Evolutionary conservation across 352 stramenopile genomes (phyloP), one percentile per base, ranked within the genome.

Genomic region (Phytopythium aichiense): DNA sequence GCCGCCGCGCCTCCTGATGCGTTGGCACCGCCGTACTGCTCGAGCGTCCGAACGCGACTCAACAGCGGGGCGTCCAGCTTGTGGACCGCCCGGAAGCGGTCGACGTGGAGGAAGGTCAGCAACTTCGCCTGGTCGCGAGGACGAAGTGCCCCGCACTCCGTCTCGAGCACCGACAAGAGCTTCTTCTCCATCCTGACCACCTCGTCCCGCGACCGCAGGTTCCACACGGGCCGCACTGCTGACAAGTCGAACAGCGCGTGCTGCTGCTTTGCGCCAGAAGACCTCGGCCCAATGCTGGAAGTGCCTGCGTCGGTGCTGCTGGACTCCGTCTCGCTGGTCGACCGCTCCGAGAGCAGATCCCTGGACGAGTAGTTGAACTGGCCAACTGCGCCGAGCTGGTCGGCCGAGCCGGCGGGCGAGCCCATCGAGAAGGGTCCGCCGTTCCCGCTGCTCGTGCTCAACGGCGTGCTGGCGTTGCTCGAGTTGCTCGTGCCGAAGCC

Each of bases 121-220:
- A 92, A 65, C 23, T 79, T 74, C 2, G 72, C 50, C 65, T 92
- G 81, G 25, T 90, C 77, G 49, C 64, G 77, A 8, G 71, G 71
- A 46, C 76, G 76, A 43, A 92, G 61, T 31, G 74, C 43, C 20
- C 66, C 65, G 58, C 81, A 92, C 43, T 91, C 78, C 6, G 69
- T 65, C 60, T 89, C 84, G 28, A 92, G 49, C 6, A 89, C 35
- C 13, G 62, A 54, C 25, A 92, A 55, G 7, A 92, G 61, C 30
- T 70, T 76, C 12, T 66, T 65, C 66, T 91, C 62, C 37, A 91
- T 71, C n/a, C 72, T 72, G 7, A 78, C 71, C 48, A 92, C 70
- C n/a, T 89, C 77, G 12, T 66, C 46, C 11, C 73, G 76, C 13
- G 81, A 91, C 1, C 76, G 66, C 30, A 92, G 68, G 67, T 92